phyloP scores from a whole-genome alignment of 306 rosid species.

The Pachyrhizus erosus region DNA sequence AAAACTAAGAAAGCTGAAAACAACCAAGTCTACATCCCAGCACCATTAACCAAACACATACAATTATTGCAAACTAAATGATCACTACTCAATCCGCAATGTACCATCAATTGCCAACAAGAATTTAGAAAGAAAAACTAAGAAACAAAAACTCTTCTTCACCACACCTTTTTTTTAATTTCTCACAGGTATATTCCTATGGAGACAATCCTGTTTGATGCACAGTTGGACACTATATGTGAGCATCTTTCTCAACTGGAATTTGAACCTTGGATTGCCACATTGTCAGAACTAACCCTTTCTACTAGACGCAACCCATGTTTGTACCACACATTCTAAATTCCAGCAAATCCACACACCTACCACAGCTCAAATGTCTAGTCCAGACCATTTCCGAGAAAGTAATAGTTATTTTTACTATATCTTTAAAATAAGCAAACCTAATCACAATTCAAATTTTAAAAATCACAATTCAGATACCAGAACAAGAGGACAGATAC shows the following conservation, averaged over 20 bases:
- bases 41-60: neutral
- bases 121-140: neutral
- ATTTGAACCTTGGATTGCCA: neutral
- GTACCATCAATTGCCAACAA: neutral
- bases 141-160: neutral
- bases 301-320: neutral
- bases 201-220: neutral
- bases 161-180: neutral
- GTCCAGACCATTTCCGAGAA: too few species aligned
- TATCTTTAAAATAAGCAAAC: too few species aligned
- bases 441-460: too few species aligned
- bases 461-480: too few species aligned
- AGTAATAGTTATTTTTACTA: too few species aligned
- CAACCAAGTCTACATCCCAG: neutral
- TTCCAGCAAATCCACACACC: neutral
- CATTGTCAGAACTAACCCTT: neutral
- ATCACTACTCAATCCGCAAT: neutral
- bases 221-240: too few species aligned
- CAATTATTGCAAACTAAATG: neutral
- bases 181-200: neutral
- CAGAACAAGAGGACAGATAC: too few species aligned
- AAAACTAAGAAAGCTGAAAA: neutral
- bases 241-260: neutral
- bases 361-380: too few species aligned
- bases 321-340: too few species aligned